Evolutionary conservation across 1,284 basidiomycete genomes (phyloP).

Genomic region (Ceratobasidium papillatum): DNA sequence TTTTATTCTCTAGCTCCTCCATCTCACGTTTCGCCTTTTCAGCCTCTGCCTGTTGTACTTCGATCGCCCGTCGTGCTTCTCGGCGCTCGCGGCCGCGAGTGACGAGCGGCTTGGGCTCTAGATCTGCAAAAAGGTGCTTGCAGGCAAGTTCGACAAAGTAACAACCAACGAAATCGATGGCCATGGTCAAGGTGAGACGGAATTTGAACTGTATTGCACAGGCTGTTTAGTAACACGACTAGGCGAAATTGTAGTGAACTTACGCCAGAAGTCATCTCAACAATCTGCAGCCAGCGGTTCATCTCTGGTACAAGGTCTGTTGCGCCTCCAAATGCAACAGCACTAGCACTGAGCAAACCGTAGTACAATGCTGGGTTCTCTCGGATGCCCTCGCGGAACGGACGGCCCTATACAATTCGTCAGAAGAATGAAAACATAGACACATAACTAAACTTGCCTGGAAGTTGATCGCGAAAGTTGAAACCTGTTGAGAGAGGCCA

Average conservation of each 20-base stretch:
- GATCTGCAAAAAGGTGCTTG: conserved; percentile 88
- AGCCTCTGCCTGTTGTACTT: conserved; percentile 46
- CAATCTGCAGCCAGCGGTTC: conserved; percentile 96
- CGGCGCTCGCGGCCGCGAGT: conserved; percentile 82
- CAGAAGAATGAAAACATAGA: background rate
- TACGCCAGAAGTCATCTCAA: conserved; percentile 84
- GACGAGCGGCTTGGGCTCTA: conserved; percentile 86
- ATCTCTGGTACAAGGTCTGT: conserved; percentile 95
- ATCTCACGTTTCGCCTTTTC: conserved; percentile 34
- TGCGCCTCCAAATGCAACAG: conserved; percentile 91
- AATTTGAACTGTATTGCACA: conserved; percentile 73
- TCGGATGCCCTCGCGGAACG: conserved; percentile 94
- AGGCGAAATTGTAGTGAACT: conserved; percentile 49
- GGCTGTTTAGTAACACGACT: background rate
- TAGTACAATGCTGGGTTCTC: conserved; percentile 93
- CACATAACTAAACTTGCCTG: conserved; percentile 60
- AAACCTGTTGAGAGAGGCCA: conserved; percentile 93
- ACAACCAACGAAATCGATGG: conserved; percentile 88
- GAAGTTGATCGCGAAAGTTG: conserved; percentile 97
- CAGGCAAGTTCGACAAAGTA: conserved; percentile 84
- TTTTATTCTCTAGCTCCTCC: conserved; percentile 44
- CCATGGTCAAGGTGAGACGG: conserved; percentile 80
- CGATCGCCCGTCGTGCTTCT: conserved; percentile 56
- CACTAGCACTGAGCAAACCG: conserved; percentile 85
- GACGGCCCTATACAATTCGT: conserved; percentile 70